Base-by-base conservation (phyloP, 805 yeast genomes). In the Wickerhamiella azymoides region DNA sequence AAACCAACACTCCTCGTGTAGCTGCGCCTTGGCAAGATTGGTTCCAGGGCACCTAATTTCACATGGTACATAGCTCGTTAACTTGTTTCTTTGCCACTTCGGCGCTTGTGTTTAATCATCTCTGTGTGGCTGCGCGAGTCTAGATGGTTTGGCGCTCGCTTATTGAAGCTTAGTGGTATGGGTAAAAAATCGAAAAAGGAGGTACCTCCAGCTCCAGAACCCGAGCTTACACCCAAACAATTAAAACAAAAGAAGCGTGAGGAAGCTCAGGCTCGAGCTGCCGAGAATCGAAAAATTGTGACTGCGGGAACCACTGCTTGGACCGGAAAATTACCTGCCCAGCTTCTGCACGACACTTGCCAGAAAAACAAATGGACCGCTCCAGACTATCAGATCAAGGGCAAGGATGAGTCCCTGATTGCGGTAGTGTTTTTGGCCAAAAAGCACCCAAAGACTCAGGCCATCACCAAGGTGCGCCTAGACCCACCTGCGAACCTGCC, bases 301-400 rank as follows among this genome's bases (percentile, higher is more conserved):
- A 49, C 59, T 0, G 72, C 82, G 0, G 79, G 81, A 13, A 73
- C 80, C 32, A 66, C 78, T 39, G 84, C 89, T 25, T 86, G 96
- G 96, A 86, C 96, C 0, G 98, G 98, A 1, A 89, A 89, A 56
- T 67, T 89, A 13, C 97, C 98, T 0, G 85, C 83, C 2, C 78
- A 92, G 0, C 62, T 89, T 14, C 70, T 89, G 4, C 84, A 84
- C 56, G 98, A 89, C 57, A 80, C 78, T 52, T 82, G 92, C 51
- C 96, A 84, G 60, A 82, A 80, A 59, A 77, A 74, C 49, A 84
- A 85, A 62, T 89, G 98, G 98, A 80, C 79, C 48, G 80, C 79
- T 52, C 93, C 84, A 3, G 78, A 73, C 18, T 84, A 84, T 53
- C 88, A 83, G 41, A 79, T 80, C 11, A 49, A 47, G 16, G 54